Evolutionary conservation across 805 yeast species (phyloP).

Genomic region (Nakazawaea peltata): DNA sequence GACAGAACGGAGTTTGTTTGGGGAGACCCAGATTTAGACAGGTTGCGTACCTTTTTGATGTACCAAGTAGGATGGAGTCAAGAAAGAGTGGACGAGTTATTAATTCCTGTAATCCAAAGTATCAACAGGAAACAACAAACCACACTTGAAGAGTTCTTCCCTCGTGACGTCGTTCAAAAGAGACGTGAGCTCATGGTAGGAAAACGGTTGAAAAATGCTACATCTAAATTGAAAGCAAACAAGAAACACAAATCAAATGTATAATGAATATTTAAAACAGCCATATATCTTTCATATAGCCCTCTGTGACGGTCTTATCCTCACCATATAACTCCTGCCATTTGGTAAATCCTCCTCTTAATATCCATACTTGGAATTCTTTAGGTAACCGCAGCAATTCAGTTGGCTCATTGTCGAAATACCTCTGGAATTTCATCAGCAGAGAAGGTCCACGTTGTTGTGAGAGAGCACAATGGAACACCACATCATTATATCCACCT

Average conservation of each 20-base stretch:
- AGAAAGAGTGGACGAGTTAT: slow-evolving; percentile 67
- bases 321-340: slow-evolving; percentile 79
- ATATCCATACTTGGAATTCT: slow-evolving; percentile 52
- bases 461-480: slow-evolving; percentile 87
- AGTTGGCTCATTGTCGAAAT: slow-evolving; percentile 25
- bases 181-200: slow-evolving; percentile 43
- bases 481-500: slow-evolving; percentile 38
- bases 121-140: slow-evolving; percentile 62
- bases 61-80: slow-evolving; percentile 74
- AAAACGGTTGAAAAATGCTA: slow-evolving; percentile 54
- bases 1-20: slow-evolving; percentile 75
- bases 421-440: slow-evolving; percentile 53
- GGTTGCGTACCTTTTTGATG: slow-evolving; percentile 61
- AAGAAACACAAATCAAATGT: slow-evolving; percentile 7
- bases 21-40: slow-evolving; percentile 86
- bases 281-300: slow-evolving; percentile 37
- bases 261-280: not conserved
- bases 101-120: slow-evolving; percentile 78
- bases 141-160: slow-evolving; percentile 61
- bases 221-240: slow-evolving; percentile 32
- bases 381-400: no score
- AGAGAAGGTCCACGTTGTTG: slow-evolving; percentile 92
- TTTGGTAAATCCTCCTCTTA: slow-evolving; percentile 75
- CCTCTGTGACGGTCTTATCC: slow-evolving; percentile 58
- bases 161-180: slow-evolving; percentile 42